phyloP scores from a whole-genome alignment of 495 filamentous ascomycete genomes.

The Talaromyces borbonicus region DNA sequence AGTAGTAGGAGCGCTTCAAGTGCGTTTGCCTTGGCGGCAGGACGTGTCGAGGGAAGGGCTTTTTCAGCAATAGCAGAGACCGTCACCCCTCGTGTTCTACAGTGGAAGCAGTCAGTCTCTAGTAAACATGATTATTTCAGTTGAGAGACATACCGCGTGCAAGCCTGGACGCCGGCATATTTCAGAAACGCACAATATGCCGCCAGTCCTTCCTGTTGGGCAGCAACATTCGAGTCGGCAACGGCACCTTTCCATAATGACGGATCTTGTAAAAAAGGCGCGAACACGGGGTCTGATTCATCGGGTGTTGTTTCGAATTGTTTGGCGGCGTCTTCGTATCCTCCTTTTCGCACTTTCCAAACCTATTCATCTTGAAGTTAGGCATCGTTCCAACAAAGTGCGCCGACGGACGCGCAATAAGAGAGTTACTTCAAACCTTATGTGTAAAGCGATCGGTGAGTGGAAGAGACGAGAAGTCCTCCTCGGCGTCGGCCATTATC shows the following conservation, averaged over 20 bases:
- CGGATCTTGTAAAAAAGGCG: slow-evolving; percentile 76
- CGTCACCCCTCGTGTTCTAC: slow-evolving; percentile 62
- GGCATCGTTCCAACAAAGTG: background rate
- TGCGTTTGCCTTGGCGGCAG: slow-evolving; percentile 77
- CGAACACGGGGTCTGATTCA: slow-evolving; percentile 78
- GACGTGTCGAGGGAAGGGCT: slow-evolving; percentile 74
- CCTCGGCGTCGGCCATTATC: slow-evolving; percentile 51
- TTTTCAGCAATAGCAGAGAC: slow-evolving; percentile 81
- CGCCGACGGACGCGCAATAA: slow-evolving; percentile 9
- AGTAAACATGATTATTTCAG: background rate
- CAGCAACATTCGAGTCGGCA: slow-evolving; percentile 93
- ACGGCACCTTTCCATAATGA: slow-evolving; percentile 86
- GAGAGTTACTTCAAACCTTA: slow-evolving; percentile 53
- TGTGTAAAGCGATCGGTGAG: slow-evolving; percentile 76
- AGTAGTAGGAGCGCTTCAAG: slow-evolving; percentile 82
- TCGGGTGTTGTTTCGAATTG: slow-evolving; percentile 77
- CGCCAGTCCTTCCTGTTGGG: slow-evolving; percentile 84
- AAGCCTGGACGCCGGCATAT: slow-evolving; percentile 70
- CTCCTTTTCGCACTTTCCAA: slow-evolving; percentile 96
- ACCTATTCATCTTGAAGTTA: slow-evolving; percentile 37
- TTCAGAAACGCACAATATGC: slow-evolving; percentile 85
- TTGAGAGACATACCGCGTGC: slow-evolving; percentile 54
- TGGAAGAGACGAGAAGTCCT: slow-evolving; percentile 76
- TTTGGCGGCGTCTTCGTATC: slow-evolving; percentile 86
- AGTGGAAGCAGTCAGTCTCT: slow-evolving; percentile 9